A percentile compares a stretch with the other conserved stretches of the same genome.
phyloP scores from a whole-genome alignment of 1,284 basidiomycete species.

The Irpex sp. region DNA sequence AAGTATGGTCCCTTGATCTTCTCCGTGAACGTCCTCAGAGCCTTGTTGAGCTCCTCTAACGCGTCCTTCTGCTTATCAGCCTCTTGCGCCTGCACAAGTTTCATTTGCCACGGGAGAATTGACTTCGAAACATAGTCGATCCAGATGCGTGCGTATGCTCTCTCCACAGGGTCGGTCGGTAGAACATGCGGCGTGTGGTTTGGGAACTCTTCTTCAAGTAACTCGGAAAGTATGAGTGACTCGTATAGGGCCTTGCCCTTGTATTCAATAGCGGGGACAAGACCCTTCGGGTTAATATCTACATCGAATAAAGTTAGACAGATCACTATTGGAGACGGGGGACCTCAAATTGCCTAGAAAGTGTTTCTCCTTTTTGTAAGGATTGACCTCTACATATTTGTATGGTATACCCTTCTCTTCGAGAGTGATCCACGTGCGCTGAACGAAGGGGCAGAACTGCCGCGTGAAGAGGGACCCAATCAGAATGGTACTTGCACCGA shows the following conservation, averaged over 20 bases:
- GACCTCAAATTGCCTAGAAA: conserved; percentile 39
- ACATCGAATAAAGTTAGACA: background rate
- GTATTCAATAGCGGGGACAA: conserved; percentile 59
- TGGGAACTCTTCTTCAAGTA: conserved; percentile 55
- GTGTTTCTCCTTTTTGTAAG: conserved; percentile 63
- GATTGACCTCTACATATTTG: conserved; percentile 63
- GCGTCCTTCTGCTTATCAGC: conserved; percentile 41
- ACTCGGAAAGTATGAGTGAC: conserved; percentile 53
- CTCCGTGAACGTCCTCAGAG: conserved; percentile 39
- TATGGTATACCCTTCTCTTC: conserved; percentile 61
- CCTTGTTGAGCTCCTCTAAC: conserved; percentile 39
- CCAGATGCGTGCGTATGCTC: conserved; percentile 47
- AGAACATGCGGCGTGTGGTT: conserved; percentile 39
- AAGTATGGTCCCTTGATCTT: conserved; percentile 57
- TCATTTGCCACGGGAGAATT: conserved; percentile 47
- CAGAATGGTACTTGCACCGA: background rate
- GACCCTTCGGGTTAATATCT: conserved; percentile 64
- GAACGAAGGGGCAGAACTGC: conserved; percentile 67
- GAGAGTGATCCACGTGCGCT: conserved; percentile 63
- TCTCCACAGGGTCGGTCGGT: conserved; percentile 42
- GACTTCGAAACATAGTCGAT: conserved; percentile 47
- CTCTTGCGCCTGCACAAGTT: conserved; percentile 49
- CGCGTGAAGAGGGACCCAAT: background rate
- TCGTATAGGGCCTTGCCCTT: conserved; percentile 55
- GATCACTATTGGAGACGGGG: background rate